These are phyloP conservation scores for Porogramme epimiltina DNA, from an alignment of 1,284 basidiomycete genomes.

Conservation along the genomic window DNA sequence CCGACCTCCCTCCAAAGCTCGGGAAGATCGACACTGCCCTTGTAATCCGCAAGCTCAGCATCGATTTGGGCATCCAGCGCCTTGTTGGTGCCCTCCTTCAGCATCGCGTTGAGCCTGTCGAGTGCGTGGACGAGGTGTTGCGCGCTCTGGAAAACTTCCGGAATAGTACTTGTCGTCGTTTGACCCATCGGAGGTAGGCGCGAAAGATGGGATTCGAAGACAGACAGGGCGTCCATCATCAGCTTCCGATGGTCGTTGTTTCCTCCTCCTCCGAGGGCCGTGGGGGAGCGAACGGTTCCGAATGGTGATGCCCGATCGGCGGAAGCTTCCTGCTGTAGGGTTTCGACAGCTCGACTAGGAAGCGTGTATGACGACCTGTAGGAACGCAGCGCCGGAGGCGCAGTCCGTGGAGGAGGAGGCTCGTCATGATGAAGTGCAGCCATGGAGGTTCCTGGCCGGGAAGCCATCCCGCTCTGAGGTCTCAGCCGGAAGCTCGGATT, in stretches of 20 bases:
- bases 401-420: conserved; percentile 32
- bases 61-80: conserved; percentile 74
- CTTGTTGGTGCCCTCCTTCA: conserved; percentile 53
- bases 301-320: conserved; percentile 30
- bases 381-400: conserved; percentile 36
- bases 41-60: conserved; percentile 58
- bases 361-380: conserved; percentile 35
- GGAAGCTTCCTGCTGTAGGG: conserved; percentile 9
- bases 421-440: conserved; percentile 40
- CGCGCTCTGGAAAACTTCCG: conserved; percentile 60
- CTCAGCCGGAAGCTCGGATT: conserved; percentile 16
- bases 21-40: conserved; percentile 40
- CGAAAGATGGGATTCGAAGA: conserved; percentile 68
- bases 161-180: conserved; percentile 41
- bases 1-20: conserved; percentile 70
- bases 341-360: conserved; percentile 22
- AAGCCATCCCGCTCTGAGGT: conserved; percentile 23
- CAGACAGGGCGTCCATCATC: conserved; percentile 65
- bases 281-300: conserved; percentile 17
- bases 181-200: conserved; percentile 49
- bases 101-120: conserved; percentile 61
- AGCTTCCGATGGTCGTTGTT: conserved; percentile 62
- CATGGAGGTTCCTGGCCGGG: conserved; percentile 55
- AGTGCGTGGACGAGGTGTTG: conserved; percentile 64
- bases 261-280: conserved; percentile 22